phyloP scores from a whole-genome alignment of 2,329 filamentous ascomycete species.

The Thelonectria discophora region DNA sequence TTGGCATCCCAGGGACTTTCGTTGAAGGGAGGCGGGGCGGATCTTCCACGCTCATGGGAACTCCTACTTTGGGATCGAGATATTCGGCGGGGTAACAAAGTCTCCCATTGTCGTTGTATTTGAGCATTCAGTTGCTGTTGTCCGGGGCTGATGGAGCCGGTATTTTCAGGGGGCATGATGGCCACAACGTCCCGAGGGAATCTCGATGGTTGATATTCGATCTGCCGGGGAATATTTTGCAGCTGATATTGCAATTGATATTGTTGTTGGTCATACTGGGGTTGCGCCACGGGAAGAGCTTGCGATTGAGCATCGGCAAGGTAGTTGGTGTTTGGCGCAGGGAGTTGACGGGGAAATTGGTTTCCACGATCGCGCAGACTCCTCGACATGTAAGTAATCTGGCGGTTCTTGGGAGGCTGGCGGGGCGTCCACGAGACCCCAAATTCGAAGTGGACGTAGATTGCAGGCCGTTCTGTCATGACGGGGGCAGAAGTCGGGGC shows the following conservation, averaged over 20 bases:
- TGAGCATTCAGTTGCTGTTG: constrained; percentile 7
- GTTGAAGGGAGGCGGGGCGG: constrained; percentile 59
- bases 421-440: constrained; percentile 60
- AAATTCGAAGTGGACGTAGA: constrained; percentile 63
- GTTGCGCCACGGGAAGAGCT: not conserved
- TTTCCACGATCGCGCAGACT: constrained; percentile 53
- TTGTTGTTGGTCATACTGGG: constrained; percentile 6
- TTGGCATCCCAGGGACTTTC: constrained; percentile 58
- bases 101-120: constrained; percentile 8
- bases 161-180: constrained; percentile 1
- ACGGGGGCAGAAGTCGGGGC: not conserved
- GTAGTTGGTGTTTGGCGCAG: constrained; percentile 57
- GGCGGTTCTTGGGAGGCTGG: constrained; percentile 54
- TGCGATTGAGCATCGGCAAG: constrained; percentile 39
- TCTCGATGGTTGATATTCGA: not conserved
- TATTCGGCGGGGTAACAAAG: constrained; percentile 18
- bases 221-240: not conserved
- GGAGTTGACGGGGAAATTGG: constrained; percentile 57
- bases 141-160: not conserved
- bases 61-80: constrained; percentile 36
- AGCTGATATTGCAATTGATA: not conserved
- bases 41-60: constrained; percentile 57
- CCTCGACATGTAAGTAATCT: constrained; percentile 58
- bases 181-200: constrained; percentile 13
- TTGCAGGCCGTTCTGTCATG: constrained; percentile 42